phyloP scores from a whole-genome alignment of 1,139 yeast species.

The Sugiyamaella neomexicana region DNA sequence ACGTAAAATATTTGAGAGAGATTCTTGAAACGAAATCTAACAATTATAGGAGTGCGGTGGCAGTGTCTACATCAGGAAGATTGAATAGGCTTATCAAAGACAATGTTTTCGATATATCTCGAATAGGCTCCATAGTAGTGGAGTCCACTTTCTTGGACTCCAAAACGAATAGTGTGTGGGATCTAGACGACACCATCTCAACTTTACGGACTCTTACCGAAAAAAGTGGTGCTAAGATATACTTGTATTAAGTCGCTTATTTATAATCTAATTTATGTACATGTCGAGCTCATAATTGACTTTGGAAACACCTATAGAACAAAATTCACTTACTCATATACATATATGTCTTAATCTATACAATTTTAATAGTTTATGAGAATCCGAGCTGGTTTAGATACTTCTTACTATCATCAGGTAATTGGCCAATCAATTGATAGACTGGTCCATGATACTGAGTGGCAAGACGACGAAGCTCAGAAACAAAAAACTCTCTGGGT shows the following conservation, averaged over 20 bases:
- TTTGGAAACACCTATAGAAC: no score
- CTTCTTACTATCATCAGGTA: slow-evolving; percentile 43
- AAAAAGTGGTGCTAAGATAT: slow-evolving; percentile 28
- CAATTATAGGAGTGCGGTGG: slow-evolving; percentile 49
- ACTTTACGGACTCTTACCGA: slow-evolving; percentile 30
- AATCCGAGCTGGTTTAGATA: slow-evolving; percentile 42
- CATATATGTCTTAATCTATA: neutral
- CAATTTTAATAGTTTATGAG: slow-evolving; percentile 2
- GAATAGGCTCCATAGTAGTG: slow-evolving; percentile 52
- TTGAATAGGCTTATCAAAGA: slow-evolving; percentile 51
- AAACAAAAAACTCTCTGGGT: slow-evolving; percentile 43
- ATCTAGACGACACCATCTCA: slow-evolving; percentile 42
- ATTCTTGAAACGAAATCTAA: neutral
- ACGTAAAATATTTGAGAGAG: neutral
- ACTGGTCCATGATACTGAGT: slow-evolving; percentile 25
- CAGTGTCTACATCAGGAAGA: slow-evolving; percentile 68
- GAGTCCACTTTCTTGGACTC: slow-evolving; percentile 65
- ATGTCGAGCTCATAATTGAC: no score
- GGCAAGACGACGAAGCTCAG: slow-evolving; percentile 41
- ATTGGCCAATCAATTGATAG: slow-evolving; percentile 38
- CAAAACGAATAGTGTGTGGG: slow-evolving; percentile 66
- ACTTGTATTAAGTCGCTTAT: slow-evolving; percentile 33
- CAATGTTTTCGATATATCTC: slow-evolving; percentile 38
- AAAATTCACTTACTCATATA: no score
- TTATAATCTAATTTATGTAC: slow-evolving; percentile 3